Percentiles rank a stretch among this genome's conserved stretches.
Evolutionary conservation across 192 early-diverging fungal genomes (phyloP).

Genomic region (Linnemannia hyalina): DNA sequence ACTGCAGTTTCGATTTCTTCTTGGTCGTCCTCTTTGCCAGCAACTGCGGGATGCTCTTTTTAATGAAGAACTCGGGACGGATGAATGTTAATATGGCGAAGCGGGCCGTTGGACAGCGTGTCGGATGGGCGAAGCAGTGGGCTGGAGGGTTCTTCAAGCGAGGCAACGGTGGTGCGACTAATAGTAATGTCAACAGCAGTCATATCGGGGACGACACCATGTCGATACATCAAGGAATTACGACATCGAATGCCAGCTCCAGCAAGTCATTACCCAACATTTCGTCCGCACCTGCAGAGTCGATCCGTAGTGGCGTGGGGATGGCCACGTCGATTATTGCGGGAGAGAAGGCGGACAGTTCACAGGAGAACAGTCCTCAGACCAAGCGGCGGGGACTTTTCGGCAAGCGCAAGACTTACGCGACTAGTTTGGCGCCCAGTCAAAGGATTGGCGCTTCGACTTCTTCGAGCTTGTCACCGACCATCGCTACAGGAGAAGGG

Average conservation of each 20-base stretch:
- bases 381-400: slow-evolving; percentile 40
- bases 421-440: background rate
- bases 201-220: background rate
- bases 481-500: slow-evolving; percentile 4
- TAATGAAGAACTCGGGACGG: slow-evolving; percentile 67
- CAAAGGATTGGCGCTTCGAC: background rate
- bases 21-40: slow-evolving; percentile 59
- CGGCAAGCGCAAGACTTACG: slow-evolving; percentile 19
- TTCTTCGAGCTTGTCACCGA: background rate
- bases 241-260: slow-evolving; percentile 7
- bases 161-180: slow-evolving; percentile 8
- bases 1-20: slow-evolving; percentile 66
- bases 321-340: background rate
- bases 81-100: slow-evolving; percentile 71
- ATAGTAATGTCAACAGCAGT: slow-evolving; percentile 7
- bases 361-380: slow-evolving; percentile 16
- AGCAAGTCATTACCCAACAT: slow-evolving; percentile 17
- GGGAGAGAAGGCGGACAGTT: slow-evolving; percentile 17
- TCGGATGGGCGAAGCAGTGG: slow-evolving; percentile 69
- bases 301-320: background rate
- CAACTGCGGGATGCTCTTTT: slow-evolving; percentile 64
- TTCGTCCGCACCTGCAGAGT: background rate
- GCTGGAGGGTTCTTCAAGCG: slow-evolving; percentile 59
- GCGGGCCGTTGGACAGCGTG: slow-evolving; percentile 63
- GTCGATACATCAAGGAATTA: background rate